A percentile compares a stretch with the other conserved stretches of the same genome.
These are phyloP conservation scores for Prototheca wickerhamii DNA, from an alignment of 163 green algal species.

Conservation along the genomic window DNA sequence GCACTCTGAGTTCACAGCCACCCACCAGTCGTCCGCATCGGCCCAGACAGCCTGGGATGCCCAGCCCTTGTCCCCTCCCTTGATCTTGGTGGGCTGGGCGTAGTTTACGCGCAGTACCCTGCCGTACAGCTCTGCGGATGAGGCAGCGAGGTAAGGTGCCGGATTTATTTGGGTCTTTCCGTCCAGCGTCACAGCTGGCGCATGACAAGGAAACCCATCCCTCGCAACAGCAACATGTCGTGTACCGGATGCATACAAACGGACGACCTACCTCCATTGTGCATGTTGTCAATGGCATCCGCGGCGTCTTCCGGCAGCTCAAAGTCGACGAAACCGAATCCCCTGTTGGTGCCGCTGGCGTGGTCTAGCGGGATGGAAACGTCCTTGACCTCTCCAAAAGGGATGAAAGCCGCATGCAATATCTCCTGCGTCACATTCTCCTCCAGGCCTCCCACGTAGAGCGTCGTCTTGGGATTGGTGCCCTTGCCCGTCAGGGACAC, in stretches of 20 bases:
- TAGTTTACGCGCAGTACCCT: slow-evolving; percentile 87
- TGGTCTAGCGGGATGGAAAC: slow-evolving; percentile 93
- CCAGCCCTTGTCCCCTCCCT: slow-evolving; percentile 83
- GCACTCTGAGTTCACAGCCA: neutral
- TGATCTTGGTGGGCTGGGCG: slow-evolving; percentile 88
- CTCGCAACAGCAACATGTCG: too few relatives aligned
- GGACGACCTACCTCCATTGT: slow-evolving; percentile 76
- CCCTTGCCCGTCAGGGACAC: slow-evolving; percentile 50
- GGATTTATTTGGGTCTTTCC: too few relatives aligned
- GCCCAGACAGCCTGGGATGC: slow-evolving; percentile 76
- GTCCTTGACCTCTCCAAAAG: slow-evolving; percentile 96
- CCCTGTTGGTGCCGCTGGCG: slow-evolving; percentile 80
- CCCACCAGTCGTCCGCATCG: slow-evolving; percentile 66
- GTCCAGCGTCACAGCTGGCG: neutral
- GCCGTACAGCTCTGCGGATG: slow-evolving; percentile 42
- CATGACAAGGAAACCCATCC: neutral
- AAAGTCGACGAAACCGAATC: slow-evolving; percentile 96
- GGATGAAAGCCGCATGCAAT: slow-evolving; percentile 92
- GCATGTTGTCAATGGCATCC: slow-evolving; percentile 97
- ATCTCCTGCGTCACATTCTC: slow-evolving; percentile 77
- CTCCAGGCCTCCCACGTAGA: slow-evolving; percentile 89
- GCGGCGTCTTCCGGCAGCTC: slow-evolving; percentile 82
- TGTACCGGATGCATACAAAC: too few relatives aligned
- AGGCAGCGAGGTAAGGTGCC: too few relatives aligned
- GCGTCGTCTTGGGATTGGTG: slow-evolving; percentile 77